Evolutionary conservation across 106 monocot genomes (phyloP), one percentile per base, ranked within the genome.

Genomic region (Narthecium ossifragum): DNA sequence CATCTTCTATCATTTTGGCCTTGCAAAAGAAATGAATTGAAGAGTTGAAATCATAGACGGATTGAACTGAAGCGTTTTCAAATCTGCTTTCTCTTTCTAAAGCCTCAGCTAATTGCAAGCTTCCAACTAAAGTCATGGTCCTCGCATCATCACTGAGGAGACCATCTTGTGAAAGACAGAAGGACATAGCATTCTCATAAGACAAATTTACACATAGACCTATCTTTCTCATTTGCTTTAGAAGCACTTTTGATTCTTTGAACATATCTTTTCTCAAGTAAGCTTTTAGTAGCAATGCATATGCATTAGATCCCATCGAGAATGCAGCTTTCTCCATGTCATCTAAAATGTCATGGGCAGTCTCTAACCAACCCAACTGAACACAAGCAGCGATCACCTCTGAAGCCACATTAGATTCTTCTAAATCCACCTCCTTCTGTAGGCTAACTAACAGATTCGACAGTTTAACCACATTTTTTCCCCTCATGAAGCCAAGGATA

Each of bases 1-100:
- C 86, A 82, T 91, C 98, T 47, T 91, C 87, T 68, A 91, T 82
- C 86, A 98, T 91, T 46, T 81, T 84, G 15, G 84, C 80, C 70
- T 75, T 77, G 73, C 80, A 98, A 65, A 91, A 91, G 69, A 98
- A 91, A 14, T 51, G 64, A 77, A 91, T 82, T 38, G 98, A 73
- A 52, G 68, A 75, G 64, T 96, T 90, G 39, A 82, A 80, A 61
- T 98, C 86, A 61, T 79, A 81, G 34, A 79, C 20, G 61, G 85
- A 57, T 52, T 67, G 60, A n/a, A 23, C 18, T 30, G 59, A 10
- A 10, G 24, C 14, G 34, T 69, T 32, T 40, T 76, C 68, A 62
- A 75, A 59, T 28, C 4, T 66, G 14, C 26, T 58, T 69, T 81
- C 84, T 38, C 34, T 75, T 4, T 68, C 69, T 48, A 98, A 31